A percentile compares a stretch with the other conserved stretches of the same genome.
phyloP scores from a whole-genome alignment of 2,329 filamentous ascomycete genomes.

The Dactylonectria estremocensis region DNA sequence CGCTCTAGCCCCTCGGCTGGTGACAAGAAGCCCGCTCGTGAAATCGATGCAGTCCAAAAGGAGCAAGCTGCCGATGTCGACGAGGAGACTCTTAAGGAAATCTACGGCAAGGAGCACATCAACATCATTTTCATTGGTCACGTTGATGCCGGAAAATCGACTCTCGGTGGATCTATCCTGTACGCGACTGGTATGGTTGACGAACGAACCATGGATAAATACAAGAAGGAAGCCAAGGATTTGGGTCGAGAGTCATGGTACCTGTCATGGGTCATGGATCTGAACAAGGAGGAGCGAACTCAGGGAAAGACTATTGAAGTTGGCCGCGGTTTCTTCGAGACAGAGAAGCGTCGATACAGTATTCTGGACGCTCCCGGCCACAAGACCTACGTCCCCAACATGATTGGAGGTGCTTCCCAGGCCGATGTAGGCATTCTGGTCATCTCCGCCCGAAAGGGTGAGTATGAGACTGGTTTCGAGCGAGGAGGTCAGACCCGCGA shows the following conservation, averaged over 20 bases:
- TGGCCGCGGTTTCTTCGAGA: constrained; percentile 96
- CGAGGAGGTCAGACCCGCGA: constrained; percentile 96
- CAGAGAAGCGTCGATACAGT: constrained; percentile 94
- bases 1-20: constrained; percentile 83
- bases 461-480: constrained; percentile 99
- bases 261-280: constrained; percentile 96
- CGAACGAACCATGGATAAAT: constrained; percentile 97
- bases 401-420: constrained; percentile 96
- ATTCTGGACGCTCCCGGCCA: constrained; percentile 97
- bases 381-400: constrained; percentile 98
- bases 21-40: constrained; percentile 70
- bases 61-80: constrained; percentile 84
- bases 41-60: constrained; percentile 87
- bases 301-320: constrained; percentile 99
- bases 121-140: constrained; percentile 99
- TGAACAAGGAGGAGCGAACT: constrained; percentile 95
- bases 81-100: constrained; percentile 85
- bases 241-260: constrained; percentile 98
- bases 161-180: constrained; percentile 92
- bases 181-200: constrained; percentile 99
- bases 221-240: constrained; percentile 96
- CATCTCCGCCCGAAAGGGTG: constrained; percentile 96
- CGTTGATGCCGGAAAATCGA: constrained; percentile 98
- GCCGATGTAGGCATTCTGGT: constrained; percentile 96
- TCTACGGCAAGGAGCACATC: constrained; percentile 93